Base-by-base conservation (phyloP, 2,329 filamentous ascomycete genomes). In the Pseudocercospora crystallina region DNA sequence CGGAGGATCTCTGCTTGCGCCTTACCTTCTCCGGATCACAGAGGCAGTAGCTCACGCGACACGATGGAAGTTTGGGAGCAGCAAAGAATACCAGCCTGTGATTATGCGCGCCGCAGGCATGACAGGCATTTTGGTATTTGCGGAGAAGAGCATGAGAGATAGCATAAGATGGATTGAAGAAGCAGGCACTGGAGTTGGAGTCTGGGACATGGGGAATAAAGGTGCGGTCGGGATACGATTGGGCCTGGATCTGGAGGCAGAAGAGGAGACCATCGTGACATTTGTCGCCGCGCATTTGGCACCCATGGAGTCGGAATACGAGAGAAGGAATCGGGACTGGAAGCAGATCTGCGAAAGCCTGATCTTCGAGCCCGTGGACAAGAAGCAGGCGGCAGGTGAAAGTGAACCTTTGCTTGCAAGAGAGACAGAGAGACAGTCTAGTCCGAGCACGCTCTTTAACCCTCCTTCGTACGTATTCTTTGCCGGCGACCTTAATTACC, bases 401-500 rank as follows among this genome's bases (percentile, higher is more conserved):
- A 45, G 45, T 20, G 47, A 58, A 34, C 53, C 53, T 9, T 51
- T 60, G 29, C 49, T 60, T 5, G 32, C 50, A 11, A 20, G 40
- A 5, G 9, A 13, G n/a, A 29, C 13, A 12, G 15, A 32, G 12
- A 38, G 34, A 14, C 30, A 36, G 40, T 30, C 17, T 43, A 33
- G 41, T 29, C 47, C 36, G 5, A 55, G 65, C 59, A 61, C 50
- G 31, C 82, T 97, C 49, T 96, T 91, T 74, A 82, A 81, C 43
- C 83, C 89, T 33, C 80, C 79, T 3, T 84, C 84, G 3, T 84
- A 95, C 67, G 76, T 96, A 1, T 95, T 97, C 68, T 77, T 97
- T 40, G 87, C 86, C 0, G 94, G 94, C 17, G 94, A 99, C 69
- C 80, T 99, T 53, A 99, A 99, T 76, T 99, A 99, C 72, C 87